Evolutionary conservation across 1,284 basidiomycete genomes (phyloP), one percentile per base, ranked within the genome.

Genomic region (Tremellales sp.): DNA sequence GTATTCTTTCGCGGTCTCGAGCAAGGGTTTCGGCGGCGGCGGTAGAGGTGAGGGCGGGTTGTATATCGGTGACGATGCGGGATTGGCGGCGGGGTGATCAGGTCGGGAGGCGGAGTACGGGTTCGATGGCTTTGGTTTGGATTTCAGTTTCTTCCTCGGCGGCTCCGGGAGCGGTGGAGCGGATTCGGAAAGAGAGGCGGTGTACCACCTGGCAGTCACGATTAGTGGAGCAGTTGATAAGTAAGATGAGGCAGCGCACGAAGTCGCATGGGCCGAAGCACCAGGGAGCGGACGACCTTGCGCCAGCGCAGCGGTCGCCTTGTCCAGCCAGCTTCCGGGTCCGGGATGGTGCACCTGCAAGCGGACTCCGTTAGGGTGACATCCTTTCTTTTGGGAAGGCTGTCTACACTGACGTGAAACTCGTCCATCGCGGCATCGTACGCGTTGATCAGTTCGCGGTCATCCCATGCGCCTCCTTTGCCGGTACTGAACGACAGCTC

Each of bases 251-350:
- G 21, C 8, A 13, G 60, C 67, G 58, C 34, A 71, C 68, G 58
- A 55, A n/a, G 65, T 62, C 8, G 53, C 60, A 19, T 57, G 56
- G n/a, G 54, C 50, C 3, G 56, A 51, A 0, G 62, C 66, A 2
- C 66, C 68, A 0, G 62, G 58, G 5, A 73, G 42, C 1, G 66
- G 63, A 32, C 62, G 49, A 0, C 70, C 71, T 29, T 57, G 47
- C 0, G 63, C 64, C 39, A 65, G 43, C 2, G 69, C 69, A 3
- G 71, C 71, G 0, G 68, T 71, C 5, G 64, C 64, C 48, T 73
- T 72, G 48, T 73, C 71, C 12, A 73, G 58, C 71, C 71, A 73
- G 14, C 57, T 54, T n/a, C 71, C 71, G 1, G 69, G 68, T 22
- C 71, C 71, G 0, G 71, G 71, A 40, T 73, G 67, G 54, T 71